A percentile compares a stretch with the other conserved stretches of the same genome.
Evolutionary conservation across 306 rosid genomes (phyloP).

Genomic region (Inga oerstediana): DNA sequence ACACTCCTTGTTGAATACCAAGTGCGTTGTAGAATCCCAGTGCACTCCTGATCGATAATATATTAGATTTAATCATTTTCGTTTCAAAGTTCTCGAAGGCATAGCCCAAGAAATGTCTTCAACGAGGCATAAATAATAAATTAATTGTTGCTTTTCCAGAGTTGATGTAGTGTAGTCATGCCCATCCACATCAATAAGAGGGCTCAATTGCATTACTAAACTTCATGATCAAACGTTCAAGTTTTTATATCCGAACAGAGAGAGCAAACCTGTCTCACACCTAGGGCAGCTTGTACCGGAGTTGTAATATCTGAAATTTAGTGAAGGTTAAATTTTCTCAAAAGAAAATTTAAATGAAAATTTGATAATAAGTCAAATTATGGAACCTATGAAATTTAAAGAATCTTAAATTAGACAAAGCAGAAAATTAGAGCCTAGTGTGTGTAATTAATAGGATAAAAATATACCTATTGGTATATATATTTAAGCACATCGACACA

Average conservation of each 20-base stretch:
- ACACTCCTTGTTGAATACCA: too few relatives aligned
- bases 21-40: background rate
- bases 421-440: too few relatives aligned
- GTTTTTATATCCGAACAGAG: constrained; percentile 10
- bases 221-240: background rate
- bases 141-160: constrained; percentile 10
- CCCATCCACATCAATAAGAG: constrained; percentile 15
- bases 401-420: too few relatives aligned
- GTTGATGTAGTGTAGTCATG: constrained; percentile 13
- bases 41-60: background rate
- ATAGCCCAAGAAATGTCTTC: background rate
- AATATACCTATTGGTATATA: too few relatives aligned
- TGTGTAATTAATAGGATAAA: too few relatives aligned
- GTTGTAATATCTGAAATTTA: too few relatives aligned
- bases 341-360: too few relatives aligned
- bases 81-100: background rate
- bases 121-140: constrained; percentile 13
- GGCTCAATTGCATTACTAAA: constrained; percentile 16
- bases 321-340: too few relatives aligned
- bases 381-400: too few relatives aligned
- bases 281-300: constrained; percentile 99
- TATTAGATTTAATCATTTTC: background rate
- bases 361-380: too few relatives aligned
- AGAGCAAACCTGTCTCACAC: constrained; percentile 95
- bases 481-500: too few relatives aligned